Evolutionary conservation across 2,329 filamentous ascomycete genomes (phyloP), one percentile per base, ranked within the genome.

Genomic region (Phialophora macrospora): DNA sequence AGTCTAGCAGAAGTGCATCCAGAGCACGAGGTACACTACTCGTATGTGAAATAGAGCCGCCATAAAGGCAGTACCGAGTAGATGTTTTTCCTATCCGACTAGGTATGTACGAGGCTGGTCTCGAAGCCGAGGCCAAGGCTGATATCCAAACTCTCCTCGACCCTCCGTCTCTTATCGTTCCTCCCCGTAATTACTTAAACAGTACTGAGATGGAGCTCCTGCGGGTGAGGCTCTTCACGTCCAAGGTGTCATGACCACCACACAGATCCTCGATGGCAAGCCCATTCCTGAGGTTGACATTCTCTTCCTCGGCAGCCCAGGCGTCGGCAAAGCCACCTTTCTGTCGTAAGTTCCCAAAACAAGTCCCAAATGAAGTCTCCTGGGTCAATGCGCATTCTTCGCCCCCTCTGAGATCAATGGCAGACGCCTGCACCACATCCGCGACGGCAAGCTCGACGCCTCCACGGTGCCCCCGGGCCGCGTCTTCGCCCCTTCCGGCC

Each of bases 301-400:
- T 57, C 79, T 88, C 6, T 77, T 88, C 17, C 78, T 88, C 2
- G 86, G 86, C 60, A 86, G 88, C 65, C 73, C 81, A 44, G 84
- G 83, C 58, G 85, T 86, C 54, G 86, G 86, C 64, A 88, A 88
- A 76, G 85, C 86, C 58, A 86, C 84, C 9, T 88, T 88, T 68
- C 75, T 88, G 67, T 67, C 65, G 67, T 69, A 66, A 63, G 64
- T 62, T 62, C 41, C 46, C 30, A 30, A 30, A 30, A 7, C 30
- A 30, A 30, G 30, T 8, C 30, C 24, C 24, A 24, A 24, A 24
- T 3, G 24, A 30, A 9, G 30, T 30, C 8, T 24, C 30, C 46
- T 11, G 32, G 30, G 38, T 41, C 38, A 17, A 24, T 49, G 46
- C n/a, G n/a, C 44, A 30, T 7, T 46, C 44, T 46, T 46, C 14